Base-by-base conservation (phyloP, 2,329 filamentous ascomycete species). In the Diaporthe velutina region DNA sequence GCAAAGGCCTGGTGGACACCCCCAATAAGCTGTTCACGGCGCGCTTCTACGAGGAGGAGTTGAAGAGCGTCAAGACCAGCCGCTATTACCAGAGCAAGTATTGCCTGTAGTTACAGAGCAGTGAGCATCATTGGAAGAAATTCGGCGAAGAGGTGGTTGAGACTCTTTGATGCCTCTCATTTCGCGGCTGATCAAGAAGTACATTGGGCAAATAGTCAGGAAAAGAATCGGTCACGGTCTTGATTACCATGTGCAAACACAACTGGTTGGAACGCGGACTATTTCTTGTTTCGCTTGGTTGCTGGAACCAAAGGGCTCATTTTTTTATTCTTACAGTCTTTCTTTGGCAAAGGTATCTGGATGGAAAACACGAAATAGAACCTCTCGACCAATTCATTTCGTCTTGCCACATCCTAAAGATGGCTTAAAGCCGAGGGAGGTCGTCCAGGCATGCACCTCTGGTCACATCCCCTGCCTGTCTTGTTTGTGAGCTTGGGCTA, bases 31-130 rank as follows among this genome's bases (percentile, higher is more conserved):
- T 71, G 33, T 58, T 71, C 3, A 64, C 33, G 4, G 55, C 48
- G 12, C 35, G 33, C 38, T 64, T 71, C 42, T 71, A 71, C 22
- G 40, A 48, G 55, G 40, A 58, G 4, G 54, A 71, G 54, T 19
- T 68, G 48, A 40, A 68, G 48, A 28, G 48, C 33, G 64, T 54
- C 64, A 54, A 54, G 48, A 9, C 40, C 64, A 68, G 64, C 64
- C 40, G 48, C n/a, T 54, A 38, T 8, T 54, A 68, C 48, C n/a
- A 28, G 33, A 19, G 3, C 5, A 68, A 68, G 25, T 68, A 68
- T 48, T 68, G 48, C 48, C n/a, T n/a, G n/a, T n/a, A n/a, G n/a
- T n/a, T n/a, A n/a, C n/a, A n/a, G n/a, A n/a, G n/a, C 17, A 12
- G 40, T 64, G 60, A 48, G 17, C 1, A 22, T 17, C 17, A n/a